Percentiles rank a stretch among this genome's conserved stretches.
Evolutionary conservation across 768 basidiomycete species (phyloP).

Genomic region (Rhizopogon salebrosus): DNA sequence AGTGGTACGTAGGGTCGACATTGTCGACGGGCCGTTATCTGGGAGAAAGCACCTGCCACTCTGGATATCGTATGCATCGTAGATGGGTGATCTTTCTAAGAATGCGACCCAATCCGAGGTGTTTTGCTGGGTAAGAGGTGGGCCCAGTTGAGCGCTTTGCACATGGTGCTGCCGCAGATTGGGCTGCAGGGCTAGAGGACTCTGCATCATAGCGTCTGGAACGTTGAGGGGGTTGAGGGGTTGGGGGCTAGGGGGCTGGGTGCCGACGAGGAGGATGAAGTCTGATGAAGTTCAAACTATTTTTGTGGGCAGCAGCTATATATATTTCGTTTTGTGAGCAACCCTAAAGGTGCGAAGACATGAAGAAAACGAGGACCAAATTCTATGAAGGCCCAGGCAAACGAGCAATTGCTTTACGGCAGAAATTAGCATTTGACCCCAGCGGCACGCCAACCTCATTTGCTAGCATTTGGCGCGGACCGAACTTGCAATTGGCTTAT

Average conservation of each 20-base stretch:
- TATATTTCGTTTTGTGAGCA: constrained; percentile 7
- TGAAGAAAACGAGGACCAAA: constrained; percentile 11
- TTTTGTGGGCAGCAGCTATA: constrained; percentile 11
- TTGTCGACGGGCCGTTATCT: constrained; percentile 1
- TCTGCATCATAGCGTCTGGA: constrained; percentile 7
- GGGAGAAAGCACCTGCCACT: constrained; percentile 6
- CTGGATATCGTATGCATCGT: constrained; percentile 11
- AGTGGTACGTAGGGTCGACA: constrained; percentile 9
- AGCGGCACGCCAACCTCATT: constrained; percentile 12
- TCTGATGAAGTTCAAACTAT: constrained; percentile 5
- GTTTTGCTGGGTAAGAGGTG: constrained; percentile 9
- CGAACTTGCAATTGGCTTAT: constrained; percentile 2
- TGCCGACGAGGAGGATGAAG: constrained; percentile 2
- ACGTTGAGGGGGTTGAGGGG: not conserved
- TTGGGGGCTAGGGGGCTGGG: not conserved
- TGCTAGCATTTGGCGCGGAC: not conserved
- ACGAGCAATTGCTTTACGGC: constrained; percentile 6
- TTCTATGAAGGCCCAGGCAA: constrained; percentile 15
- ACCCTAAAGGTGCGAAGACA: constrained; percentile 12
- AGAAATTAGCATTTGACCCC: constrained; percentile 22
- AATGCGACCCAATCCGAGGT: constrained; percentile 21
- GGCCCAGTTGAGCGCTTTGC: constrained; percentile 4
- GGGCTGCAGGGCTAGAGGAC: constrained; percentile 8
- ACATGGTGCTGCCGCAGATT: constrained; percentile 14
- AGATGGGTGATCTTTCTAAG: constrained; percentile 27